Evolutionary conservation across 805 yeast species (phyloP).

Genomic region (Cyberlindnera lachancei): DNA sequence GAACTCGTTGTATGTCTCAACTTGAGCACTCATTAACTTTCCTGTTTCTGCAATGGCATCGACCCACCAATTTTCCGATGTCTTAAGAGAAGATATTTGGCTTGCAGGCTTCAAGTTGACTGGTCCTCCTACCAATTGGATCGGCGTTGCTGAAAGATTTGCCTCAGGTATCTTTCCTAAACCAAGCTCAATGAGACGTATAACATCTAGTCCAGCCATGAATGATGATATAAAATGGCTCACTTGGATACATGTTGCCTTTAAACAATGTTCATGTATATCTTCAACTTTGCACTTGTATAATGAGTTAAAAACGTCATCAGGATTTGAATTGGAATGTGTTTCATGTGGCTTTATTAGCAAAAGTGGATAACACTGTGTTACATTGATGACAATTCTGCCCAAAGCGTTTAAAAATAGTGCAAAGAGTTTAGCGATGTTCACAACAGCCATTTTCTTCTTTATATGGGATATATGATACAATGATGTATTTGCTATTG

Average conservation of each 20-base stretch:
- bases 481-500: conserved; percentile 10
- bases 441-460: conserved; percentile 26
- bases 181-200: conserved; percentile 32
- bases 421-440: conserved; percentile 28
- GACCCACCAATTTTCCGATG: conserved; percentile 22
- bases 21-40: conserved; percentile 15
- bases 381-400: conserved; percentile 22
- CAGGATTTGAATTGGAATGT: conserved; percentile 19
- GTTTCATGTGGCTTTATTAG: conserved; percentile 30
- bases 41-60: conserved; percentile 19
- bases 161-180: conserved; percentile 29
- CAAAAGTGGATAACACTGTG: conserved; percentile 27
- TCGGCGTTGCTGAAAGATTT: conserved; percentile 10
- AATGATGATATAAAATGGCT: conserved; percentile 26
- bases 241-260: conserved; percentile 22
- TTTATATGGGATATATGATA: conserved; percentile 21
- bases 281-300: conserved; percentile 19
- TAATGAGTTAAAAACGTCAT: conserved; percentile 21
- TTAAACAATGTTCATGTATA: conserved; percentile 9
- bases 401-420: conserved; percentile 25
- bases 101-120: conserved; percentile 19
- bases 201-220: conserved; percentile 24
- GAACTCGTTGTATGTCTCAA: conserved; percentile 11
- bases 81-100: conserved; percentile 17
- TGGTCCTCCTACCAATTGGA: conserved; percentile 26